These are phyloP conservation scores for Thermothelomyces thermophilus DNA, from an alignment of 2,329 filamentous ascomycete genomes.

Conservation along the genomic window DNA sequence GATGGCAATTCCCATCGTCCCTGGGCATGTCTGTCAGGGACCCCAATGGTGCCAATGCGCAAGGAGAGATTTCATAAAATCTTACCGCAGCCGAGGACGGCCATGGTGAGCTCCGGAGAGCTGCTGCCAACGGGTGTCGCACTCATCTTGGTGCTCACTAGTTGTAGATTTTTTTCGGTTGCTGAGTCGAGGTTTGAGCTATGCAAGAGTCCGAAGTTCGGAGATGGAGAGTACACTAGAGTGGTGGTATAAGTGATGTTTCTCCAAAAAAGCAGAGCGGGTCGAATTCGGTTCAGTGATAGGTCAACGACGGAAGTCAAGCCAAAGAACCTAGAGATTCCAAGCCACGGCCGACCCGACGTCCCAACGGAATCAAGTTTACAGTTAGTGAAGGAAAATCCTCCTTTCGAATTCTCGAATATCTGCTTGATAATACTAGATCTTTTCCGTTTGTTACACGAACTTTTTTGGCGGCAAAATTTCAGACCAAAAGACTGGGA, in stretches of 20 bases:
- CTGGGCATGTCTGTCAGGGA: conserved; percentile 36
- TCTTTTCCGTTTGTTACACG: too few relatives aligned
- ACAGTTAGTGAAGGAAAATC: neutral
- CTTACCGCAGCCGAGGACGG: conserved; percentile 76
- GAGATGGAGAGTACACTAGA: neutral
- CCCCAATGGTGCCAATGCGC: neutral
- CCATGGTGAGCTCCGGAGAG: conserved; percentile 57
- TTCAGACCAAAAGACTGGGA: neutral
- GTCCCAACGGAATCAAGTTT: too few relatives aligned
- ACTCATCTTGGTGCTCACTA: conserved; percentile 14
- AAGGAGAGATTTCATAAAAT: conserved; percentile 17
- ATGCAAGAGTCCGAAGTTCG: neutral
- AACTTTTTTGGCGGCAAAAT: neutral
- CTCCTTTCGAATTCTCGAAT: too few relatives aligned
- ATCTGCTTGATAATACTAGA: too few relatives aligned
- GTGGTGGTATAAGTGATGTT: conserved; percentile 6
- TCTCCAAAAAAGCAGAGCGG: neutral
- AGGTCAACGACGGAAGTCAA: too few relatives aligned
- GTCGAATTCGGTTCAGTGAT: neutral
- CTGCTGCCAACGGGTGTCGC: conserved; percentile 29
- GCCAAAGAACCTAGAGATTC: too few relatives aligned
- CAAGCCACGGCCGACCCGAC: too few relatives aligned
- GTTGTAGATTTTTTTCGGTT: conserved; percentile 2
- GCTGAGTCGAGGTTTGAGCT: neutral
- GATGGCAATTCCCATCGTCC: conserved; percentile 81